A percentile compares a stretch with the other conserved stretches of the same genome.
phyloP scores from a whole-genome alignment of 169 alveolate species.

The Cryptosporidium xiaoi region DNA sequence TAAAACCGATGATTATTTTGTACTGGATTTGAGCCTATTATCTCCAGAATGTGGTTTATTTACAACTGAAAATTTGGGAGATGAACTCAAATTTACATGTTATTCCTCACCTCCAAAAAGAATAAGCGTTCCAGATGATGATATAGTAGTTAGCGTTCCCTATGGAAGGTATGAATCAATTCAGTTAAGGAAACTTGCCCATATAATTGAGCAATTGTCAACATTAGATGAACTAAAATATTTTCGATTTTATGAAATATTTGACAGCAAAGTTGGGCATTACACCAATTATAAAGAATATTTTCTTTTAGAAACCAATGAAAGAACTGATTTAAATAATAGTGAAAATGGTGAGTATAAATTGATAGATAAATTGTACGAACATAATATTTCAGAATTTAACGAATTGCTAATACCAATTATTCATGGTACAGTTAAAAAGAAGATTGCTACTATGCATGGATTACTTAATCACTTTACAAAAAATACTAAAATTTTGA shows the following conservation, averaged over 20 bases:
- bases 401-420: constrained; percentile 9
- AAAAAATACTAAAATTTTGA: constrained; percentile 39
- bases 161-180: constrained; percentile 19
- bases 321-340: constrained; percentile 13
- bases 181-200: constrained; percentile 44
- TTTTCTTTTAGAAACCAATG: constrained; percentile 15
- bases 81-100: constrained; percentile 28
- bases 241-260: constrained; percentile 51
- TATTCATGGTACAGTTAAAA: constrained; percentile 18
- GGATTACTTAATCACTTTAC: constrained; percentile 49
- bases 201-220: constrained; percentile 18
- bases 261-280: background rate
- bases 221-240: constrained; percentile 31
- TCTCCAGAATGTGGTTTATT: constrained; percentile 8
- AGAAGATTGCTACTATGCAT: constrained; percentile 37
- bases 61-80: constrained; percentile 23
- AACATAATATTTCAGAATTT: background rate
- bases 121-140: constrained; percentile 10
- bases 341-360: constrained; percentile 16
- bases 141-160: constrained; percentile 42
- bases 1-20: constrained; percentile 30
- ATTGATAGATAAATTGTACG: background rate
- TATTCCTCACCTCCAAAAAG: constrained; percentile 21
- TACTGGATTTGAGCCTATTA: constrained; percentile 8
- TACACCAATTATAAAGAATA: constrained; percentile 4